These are phyloP conservation scores for Agaricus sinodeliciosus DNA, from an alignment of 768 basidiomycete genomes.

Conservation along the genomic window DNA sequence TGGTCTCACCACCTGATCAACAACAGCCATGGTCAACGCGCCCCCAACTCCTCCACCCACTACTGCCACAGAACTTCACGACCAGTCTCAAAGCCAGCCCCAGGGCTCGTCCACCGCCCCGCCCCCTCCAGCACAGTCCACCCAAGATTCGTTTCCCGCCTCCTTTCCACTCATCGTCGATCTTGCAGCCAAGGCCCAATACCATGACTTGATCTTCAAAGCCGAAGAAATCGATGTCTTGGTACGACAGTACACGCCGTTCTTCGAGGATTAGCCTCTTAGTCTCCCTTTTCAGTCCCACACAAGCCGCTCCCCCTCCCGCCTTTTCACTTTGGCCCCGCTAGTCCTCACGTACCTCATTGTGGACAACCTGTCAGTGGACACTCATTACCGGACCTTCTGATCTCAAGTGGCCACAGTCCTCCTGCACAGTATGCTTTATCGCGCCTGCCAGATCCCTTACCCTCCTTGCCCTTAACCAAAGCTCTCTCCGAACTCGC, in stretches of 20 bases:
- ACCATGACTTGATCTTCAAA: slow-evolving; percentile 31
- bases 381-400: slow-evolving; percentile 4
- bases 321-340: slow-evolving; percentile 50
- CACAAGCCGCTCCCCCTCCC: slow-evolving; percentile 30
- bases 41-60: slow-evolving; percentile 61
- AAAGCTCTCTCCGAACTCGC: slow-evolving; percentile 41
- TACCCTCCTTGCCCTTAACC: slow-evolving; percentile 37
- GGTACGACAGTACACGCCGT: slow-evolving; percentile 28
- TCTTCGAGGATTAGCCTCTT: background rate
- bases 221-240: slow-evolving; percentile 50
- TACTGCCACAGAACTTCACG: slow-evolving; percentile 48
- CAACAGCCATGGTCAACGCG: slow-evolving; percentile 42
- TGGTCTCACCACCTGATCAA: too few relatives aligned
- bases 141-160: slow-evolving; percentile 34
- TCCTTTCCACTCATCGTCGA: slow-evolving; percentile 39
- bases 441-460: slow-evolving; percentile 43
- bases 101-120: slow-evolving; percentile 18
- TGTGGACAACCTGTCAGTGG: slow-evolving; percentile 51
- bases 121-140: slow-evolving; percentile 6
- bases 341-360: slow-evolving; percentile 63
- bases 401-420: slow-evolving; percentile 24
- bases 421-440: slow-evolving; percentile 55
- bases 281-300: slow-evolving; percentile 18
- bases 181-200: slow-evolving; percentile 38
- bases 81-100: slow-evolving; percentile 28